Percentiles rank a stretch among this genome's conserved stretches.
phyloP scores from a whole-genome alignment of 495 filamentous ascomycete species.

The Lophiostoma macrostomum region DNA sequence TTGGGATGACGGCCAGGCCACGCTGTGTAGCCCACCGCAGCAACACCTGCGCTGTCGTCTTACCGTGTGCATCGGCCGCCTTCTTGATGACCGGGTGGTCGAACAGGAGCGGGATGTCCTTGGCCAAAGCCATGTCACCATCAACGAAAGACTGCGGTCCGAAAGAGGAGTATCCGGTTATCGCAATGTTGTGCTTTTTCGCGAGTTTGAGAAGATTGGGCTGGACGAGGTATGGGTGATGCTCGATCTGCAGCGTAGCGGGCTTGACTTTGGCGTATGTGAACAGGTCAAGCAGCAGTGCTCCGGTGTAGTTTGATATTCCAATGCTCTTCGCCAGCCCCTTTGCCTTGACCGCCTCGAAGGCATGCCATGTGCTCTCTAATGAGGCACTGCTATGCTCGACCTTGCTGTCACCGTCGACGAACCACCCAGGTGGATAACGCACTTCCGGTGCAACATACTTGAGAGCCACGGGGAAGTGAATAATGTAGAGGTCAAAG shows the following conservation, averaged over 20 bases:
- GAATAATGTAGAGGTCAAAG: constrained; percentile 69
- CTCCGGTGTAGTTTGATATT: constrained; percentile 82
- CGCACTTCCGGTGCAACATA: constrained; percentile 41
- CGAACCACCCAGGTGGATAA: constrained; percentile 50
- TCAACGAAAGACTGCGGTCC: constrained; percentile 81
- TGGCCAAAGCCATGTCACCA: constrained; percentile 65
- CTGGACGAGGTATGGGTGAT: constrained; percentile 95
- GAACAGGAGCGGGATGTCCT: constrained; percentile 67
- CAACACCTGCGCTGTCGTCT: constrained; percentile 80
- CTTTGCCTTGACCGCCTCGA: constrained; percentile 72
- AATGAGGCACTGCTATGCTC: constrained; percentile 65
- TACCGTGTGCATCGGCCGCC: constrained; percentile 63
- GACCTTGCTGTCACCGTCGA: constrained; percentile 53
- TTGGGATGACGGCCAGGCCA: constrained; percentile 88
- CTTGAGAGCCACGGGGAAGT: constrained; percentile 52
- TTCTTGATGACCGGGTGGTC: constrained; percentile 59
- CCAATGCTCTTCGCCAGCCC: constrained; percentile 76
- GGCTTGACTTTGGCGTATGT: constrained; percentile 77
- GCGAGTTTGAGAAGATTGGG: constrained; percentile 68
- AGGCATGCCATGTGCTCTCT: constrained; percentile 84
- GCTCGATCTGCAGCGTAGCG: constrained; percentile 88
- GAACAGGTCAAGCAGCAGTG: constrained; percentile 79
- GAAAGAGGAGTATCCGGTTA: constrained; percentile 91
- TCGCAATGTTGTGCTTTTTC: constrained; percentile 66
- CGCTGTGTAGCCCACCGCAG: constrained; percentile 94